Percentiles rank a stretch among this genome's conserved stretches.
Evolutionary conservation across 371 early-diverging fungal genomes (phyloP).

Genomic region (Actinomortierella wolfii): DNA sequence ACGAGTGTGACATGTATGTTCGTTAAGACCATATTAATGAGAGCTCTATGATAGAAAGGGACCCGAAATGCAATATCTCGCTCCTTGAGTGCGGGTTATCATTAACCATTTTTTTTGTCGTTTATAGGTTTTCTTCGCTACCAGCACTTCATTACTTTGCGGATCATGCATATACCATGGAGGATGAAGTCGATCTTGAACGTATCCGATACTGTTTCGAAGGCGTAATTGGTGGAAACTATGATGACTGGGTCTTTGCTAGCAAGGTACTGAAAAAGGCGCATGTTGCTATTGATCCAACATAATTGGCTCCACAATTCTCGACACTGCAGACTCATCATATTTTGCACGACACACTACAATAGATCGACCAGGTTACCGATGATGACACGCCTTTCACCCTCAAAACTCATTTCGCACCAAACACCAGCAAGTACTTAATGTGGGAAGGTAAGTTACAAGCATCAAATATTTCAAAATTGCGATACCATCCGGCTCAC

Average conservation of each 20-base stretch:
- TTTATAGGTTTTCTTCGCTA: constrained; percentile 62
- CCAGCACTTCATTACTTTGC: constrained; percentile 80
- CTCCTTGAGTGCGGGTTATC: background rate
- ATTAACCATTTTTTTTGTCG: background rate
- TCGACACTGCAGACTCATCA: background rate
- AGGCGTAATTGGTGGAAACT: constrained; percentile 78
- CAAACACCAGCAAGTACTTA: constrained; percentile 84
- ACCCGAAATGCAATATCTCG: too few species aligned
- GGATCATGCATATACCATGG: constrained; percentile 72
- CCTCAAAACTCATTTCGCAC: constrained; percentile 61
- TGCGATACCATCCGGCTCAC: too few species aligned
- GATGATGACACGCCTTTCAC: constrained; percentile 54
- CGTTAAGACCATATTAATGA: background rate
- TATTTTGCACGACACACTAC: background rate
- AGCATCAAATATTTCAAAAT: too few species aligned
- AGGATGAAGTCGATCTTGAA: constrained; percentile 61
- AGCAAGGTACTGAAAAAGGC: constrained; percentile 56
- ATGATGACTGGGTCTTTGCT: constrained; percentile 74
- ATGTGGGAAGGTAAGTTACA: constrained; percentile 76
- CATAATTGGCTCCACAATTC: too few species aligned
- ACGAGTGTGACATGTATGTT: constrained; percentile 81
- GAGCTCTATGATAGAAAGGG: background rate
- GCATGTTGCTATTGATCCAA: too few species aligned
- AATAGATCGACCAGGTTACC: constrained; percentile 56
- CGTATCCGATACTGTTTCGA: constrained; percentile 69